Evolutionary conservation across 2,329 filamentous ascomycete genomes (phyloP).

Genomic region (Coccinonectria pachysandricola): DNA sequence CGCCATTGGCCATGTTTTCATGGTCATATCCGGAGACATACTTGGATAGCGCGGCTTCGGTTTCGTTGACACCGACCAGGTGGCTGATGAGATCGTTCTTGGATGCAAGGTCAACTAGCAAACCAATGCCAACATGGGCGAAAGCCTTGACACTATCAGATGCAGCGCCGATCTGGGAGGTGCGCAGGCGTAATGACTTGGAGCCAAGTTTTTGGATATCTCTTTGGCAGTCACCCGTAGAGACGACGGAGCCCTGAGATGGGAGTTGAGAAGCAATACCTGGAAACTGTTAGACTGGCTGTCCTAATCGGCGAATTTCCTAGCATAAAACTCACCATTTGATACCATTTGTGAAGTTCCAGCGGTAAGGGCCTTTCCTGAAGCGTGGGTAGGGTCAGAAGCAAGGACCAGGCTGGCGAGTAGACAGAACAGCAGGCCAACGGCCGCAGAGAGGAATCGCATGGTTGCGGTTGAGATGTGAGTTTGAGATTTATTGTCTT

Average conservation of each 20-base stretch:
- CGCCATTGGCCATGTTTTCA: conserved; percentile 50
- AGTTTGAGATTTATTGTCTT: neutral
- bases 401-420: neutral
- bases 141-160: conserved; percentile 71
- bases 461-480: neutral
- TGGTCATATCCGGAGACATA: conserved; percentile 60
- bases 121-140: conserved; percentile 69
- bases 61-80: conserved; percentile 83
- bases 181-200: conserved; percentile 76
- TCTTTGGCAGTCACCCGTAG: conserved; percentile 63
- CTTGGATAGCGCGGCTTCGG: conserved; percentile 74
- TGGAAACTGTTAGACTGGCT: conserved; percentile 28
- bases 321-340: neutral
- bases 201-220: conserved; percentile 70
- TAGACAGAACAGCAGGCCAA: neutral
- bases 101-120: conserved; percentile 70
- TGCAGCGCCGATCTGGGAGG: conserved; percentile 72
- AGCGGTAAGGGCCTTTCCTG: neutral
- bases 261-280: conserved; percentile 63
- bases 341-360: neutral
- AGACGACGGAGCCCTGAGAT: conserved; percentile 61
- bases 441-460: too few relatives aligned
- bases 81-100: conserved; percentile 77
- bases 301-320: conserved; percentile 10
- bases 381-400: neutral